A percentile compares a stretch with the other conserved stretches of the same genome.
Conservation (phyloP, 306 rosid genomes). For the Macrotyloma uniflorum region DNA sequence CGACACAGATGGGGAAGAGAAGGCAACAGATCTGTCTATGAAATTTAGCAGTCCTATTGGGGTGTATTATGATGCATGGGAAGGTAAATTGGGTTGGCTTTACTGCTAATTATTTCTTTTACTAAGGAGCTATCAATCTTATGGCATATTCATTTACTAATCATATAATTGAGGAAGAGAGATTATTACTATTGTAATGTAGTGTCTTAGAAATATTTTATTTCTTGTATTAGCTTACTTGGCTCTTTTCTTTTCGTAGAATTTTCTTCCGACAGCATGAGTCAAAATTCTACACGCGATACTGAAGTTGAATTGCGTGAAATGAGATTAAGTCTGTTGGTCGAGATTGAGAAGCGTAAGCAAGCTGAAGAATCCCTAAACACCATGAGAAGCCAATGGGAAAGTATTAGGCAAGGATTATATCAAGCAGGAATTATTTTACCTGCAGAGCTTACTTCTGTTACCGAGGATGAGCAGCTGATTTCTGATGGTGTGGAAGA, state of each 20-base stretch:
- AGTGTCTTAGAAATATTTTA: conserved; percentile 18
- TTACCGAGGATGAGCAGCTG: conserved; percentile 48
- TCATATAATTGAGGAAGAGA: conserved; percentile 6
- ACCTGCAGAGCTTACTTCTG: conserved; percentile 57
- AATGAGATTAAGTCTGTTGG: conserved; percentile 66
- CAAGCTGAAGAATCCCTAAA: conserved; percentile 81
- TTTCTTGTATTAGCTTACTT: conserved; percentile 32
- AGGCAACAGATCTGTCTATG: conserved; percentile 47
- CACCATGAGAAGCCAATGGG: conserved; percentile 69
- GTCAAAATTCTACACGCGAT: conserved; percentile 45
- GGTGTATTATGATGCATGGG: conserved; percentile 92
- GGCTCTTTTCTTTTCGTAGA: conserved; percentile 50
- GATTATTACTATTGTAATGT: conserved; percentile 3
- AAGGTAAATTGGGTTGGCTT: conserved; percentile 60
- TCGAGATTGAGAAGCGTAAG: conserved; percentile 88
- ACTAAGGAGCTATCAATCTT: neutral
- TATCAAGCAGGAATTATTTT: conserved; percentile 67
- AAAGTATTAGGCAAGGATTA: conserved; percentile 68
- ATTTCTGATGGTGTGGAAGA: conserved; percentile 67
- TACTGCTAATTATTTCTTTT: neutral
- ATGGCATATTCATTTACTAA: conserved; percentile 7
- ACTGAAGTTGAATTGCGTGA: conserved; percentile 71
- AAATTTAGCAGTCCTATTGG: conserved; percentile 50
- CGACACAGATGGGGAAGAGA: conserved; percentile 81
- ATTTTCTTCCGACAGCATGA: conserved; percentile 67